Evolutionary conservation across 192 early-diverging fungal genomes (phyloP), one percentile per base, ranked within the genome.

Genomic region (Geranomyces variabilis): DNA sequence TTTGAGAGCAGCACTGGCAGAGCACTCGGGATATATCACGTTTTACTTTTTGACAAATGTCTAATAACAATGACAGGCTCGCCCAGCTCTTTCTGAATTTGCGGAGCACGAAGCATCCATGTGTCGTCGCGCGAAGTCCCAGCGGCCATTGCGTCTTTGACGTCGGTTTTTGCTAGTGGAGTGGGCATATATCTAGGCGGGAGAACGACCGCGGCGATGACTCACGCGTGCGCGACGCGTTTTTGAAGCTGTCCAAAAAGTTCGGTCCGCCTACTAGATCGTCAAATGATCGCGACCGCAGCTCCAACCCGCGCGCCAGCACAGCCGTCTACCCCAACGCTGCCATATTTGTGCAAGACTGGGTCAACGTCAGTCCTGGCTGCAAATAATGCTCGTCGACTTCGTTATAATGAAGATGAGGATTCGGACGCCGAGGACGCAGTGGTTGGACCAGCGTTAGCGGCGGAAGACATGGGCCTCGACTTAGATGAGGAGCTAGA

Each of bases 11-110:
- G 51, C 51, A 4, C 36, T 41, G 51, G 24, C 51, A 53, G 51
- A 6, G 59, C 19, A 6, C 4, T 61, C 17, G 26, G 19, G 56
- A 58, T 12, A 9, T 15, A 24, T 63, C 13, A 17, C 26, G 13
- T n/a, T n/a, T n/a, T 30, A 73, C 71, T 51, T 62, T 75, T 75
- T 34, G 66, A 68, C 10, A 75, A 48, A 36, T 75, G 73, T 33
- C 36, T 15, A 21, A 75, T 75, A 14, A 44, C 41, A 34, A 75
- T 61, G 21, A 75, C 66, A 12, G 73, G 65, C 66, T 75, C 66
- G 43, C 73, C 73, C 22, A 68, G 60, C 46, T 67, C 65, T 36
- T 75, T 75, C 28, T 31, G 44, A 43, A 58, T 67, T n/a, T 60
- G 63, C 31, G 72, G 66, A 4, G 36, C 47, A 30, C 57, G 17